phyloP scores from a whole-genome alignment of 352 stramenopile species.

The Phytopythium litorale region DNA sequence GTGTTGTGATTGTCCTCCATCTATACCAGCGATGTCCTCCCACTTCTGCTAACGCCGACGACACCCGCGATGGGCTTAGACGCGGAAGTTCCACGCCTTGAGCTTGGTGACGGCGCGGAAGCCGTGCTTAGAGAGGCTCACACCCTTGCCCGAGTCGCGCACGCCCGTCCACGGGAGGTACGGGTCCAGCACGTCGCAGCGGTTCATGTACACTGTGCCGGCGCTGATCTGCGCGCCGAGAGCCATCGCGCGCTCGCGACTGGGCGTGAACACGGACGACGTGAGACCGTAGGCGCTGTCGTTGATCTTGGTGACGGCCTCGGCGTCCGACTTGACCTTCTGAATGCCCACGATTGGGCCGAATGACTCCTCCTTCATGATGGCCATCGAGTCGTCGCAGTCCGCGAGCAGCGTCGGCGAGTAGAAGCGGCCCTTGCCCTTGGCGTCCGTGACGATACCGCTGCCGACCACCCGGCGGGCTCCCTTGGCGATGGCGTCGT shows the following conservation, averaged over 20 bases:
- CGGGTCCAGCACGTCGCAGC: conserved; percentile 76
- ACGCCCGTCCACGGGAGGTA: conserved; percentile 79
- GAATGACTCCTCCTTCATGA: conserved; percentile 85
- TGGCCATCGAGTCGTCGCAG: conserved; percentile 63
- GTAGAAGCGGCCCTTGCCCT: conserved; percentile 71
- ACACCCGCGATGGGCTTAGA: conserved; percentile 18
- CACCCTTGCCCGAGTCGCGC: conserved; percentile 77
- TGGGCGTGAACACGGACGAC: conserved; percentile 62
- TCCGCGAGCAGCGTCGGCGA: conserved; percentile 68
- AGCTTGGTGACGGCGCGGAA: conserved; percentile 76
- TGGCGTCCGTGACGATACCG: conserved; percentile 36
- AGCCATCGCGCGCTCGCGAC: conserved; percentile 49
- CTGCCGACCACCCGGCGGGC: conserved; percentile 46
- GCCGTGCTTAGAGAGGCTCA: conserved; percentile 79
- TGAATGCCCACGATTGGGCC: conserved; percentile 77
- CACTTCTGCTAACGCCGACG: not conserved
- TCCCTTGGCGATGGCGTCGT: conserved; percentile 72
- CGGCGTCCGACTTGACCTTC: conserved; percentile 62
- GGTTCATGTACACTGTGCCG: conserved; percentile 85
- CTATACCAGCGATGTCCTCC: not conserved
- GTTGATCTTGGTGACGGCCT: conserved; percentile 78
- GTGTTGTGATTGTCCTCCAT: not conserved
- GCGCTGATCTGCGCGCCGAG: conserved; percentile 58
- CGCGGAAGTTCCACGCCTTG: conserved; percentile 81
- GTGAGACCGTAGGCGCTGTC: conserved; percentile 80